Evolutionary conservation across 208 protist species (phyloP).

Genomic region (Novymonas esmeraldas): DNA sequence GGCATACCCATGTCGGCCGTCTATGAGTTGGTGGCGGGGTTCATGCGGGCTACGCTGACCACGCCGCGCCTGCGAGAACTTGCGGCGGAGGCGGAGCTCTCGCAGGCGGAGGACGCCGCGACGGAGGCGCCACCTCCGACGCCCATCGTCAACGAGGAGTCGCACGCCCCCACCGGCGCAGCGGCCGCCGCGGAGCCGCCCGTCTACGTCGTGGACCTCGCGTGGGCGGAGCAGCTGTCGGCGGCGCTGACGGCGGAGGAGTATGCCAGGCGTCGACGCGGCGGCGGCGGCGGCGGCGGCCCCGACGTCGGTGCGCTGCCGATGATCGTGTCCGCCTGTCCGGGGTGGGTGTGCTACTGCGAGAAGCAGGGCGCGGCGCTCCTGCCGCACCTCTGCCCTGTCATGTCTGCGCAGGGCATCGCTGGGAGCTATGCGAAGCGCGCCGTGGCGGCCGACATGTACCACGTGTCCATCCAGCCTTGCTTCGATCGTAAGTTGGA

Average conservation of each 20-base stretch:
- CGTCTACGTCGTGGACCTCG: constrained; percentile 79
- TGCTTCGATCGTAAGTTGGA: constrained; percentile 99
- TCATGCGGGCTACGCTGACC: constrained; percentile 55
- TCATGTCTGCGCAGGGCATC: constrained; percentile 97
- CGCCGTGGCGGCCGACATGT: constrained; percentile 36
- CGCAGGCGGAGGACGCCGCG: background rate
- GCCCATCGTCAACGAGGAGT: background rate
- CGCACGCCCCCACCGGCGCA: background rate
- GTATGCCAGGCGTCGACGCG: constrained; percentile 43
- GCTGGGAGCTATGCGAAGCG: constrained; percentile 94
- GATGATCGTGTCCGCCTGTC: constrained; percentile 95
- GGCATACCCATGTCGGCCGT: constrained; percentile 35
- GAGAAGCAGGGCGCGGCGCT: constrained; percentile 96
- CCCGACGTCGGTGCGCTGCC: constrained; percentile 58
- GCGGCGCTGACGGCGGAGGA: constrained; percentile 81
- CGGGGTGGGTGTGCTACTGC: constrained; percentile 98
- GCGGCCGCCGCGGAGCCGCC: background rate
- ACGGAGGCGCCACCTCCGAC: background rate
- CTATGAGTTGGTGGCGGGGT: constrained; percentile 63
- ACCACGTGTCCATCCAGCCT: constrained; percentile 97
- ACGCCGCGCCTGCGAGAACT: background rate
- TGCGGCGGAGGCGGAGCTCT: background rate
- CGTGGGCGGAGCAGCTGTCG: constrained; percentile 76
- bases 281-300: background rate
- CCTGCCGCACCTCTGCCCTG: constrained; percentile 93